Evolutionary conservation across 176 grass and related monocot species (phyloP).

Genomic region (Pontederia crassipes): DNA sequence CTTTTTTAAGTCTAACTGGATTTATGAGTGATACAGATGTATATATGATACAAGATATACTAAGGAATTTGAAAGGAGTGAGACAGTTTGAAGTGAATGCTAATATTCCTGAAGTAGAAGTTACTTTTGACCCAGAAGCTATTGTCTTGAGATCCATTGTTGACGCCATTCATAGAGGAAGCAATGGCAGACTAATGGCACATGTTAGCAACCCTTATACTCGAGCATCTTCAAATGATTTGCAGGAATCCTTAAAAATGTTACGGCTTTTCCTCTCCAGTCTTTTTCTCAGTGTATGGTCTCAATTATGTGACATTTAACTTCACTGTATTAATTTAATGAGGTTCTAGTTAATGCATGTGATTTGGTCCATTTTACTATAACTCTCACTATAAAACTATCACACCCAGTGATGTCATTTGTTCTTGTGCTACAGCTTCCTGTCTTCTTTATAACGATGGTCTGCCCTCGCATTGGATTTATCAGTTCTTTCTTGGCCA

Average conservation of each 20-base stretch:
- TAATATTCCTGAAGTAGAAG: constrained; percentile 45
- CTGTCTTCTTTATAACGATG: constrained; percentile 91
- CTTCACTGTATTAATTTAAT: neutral
- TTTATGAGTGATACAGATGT: constrained; percentile 41
- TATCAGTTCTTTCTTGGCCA: constrained; percentile 43
- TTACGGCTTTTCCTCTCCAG: constrained; percentile 71
- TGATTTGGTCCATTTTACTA: neutral
- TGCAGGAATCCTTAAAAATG: constrained; percentile 86
- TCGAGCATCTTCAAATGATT: constrained; percentile 61
- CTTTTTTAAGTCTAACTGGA: constrained; percentile 50
- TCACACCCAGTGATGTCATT: constrained; percentile 13
- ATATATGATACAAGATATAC: constrained; percentile 37
- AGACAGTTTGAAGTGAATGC: constrained; percentile 48
- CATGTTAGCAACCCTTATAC: constrained; percentile 75
- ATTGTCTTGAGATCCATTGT: constrained; percentile 68
- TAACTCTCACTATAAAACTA: neutral
- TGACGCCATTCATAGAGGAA: constrained; percentile 56
- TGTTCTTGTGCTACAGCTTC: constrained; percentile 54
- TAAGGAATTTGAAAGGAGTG: constrained; percentile 51
- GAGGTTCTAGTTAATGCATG: constrained; percentile 3
- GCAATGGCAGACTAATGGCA: constrained; percentile 52
- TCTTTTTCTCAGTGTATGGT: constrained; percentile 67
- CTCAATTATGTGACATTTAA: constrained; percentile 1
- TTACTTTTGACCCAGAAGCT: constrained; percentile 76
- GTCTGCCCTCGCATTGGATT: constrained; percentile 69